Evolutionary conservation across 2,329 filamentous ascomycete species (phyloP).

Genomic region (Sporothrix humicola): DNA sequence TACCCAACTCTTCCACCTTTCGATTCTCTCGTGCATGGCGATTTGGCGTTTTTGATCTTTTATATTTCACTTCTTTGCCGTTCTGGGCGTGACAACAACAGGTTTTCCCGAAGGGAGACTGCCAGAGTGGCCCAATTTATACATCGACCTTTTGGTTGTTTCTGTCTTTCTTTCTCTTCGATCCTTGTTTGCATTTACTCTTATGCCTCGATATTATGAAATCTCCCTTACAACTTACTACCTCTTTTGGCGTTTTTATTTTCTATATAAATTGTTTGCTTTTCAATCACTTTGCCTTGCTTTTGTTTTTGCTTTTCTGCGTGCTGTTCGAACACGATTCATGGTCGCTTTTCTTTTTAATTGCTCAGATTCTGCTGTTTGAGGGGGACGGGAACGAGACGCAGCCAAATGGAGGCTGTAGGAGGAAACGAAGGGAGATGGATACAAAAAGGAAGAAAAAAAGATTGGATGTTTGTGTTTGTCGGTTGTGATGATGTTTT

Average conservation of each 20-base stretch:
- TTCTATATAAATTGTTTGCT: conserved; percentile 1
- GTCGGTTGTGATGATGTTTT: background rate
- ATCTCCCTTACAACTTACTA: background rate
- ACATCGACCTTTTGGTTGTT: conserved; percentile 16
- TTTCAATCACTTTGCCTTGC: background rate
- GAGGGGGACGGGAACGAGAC: background rate
- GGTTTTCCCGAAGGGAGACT: background rate
- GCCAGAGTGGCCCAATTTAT: background rate
- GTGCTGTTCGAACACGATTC: background rate
- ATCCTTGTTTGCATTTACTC: background rate
- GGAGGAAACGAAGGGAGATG: background rate
- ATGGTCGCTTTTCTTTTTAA: background rate
- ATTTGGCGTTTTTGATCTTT: conserved; percentile 45
- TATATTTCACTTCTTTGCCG: conserved; percentile 31
- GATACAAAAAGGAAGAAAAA: background rate
- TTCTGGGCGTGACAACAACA: background rate
- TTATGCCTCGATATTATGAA: background rate
- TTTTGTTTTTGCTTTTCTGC: background rate
- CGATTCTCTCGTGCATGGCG: conserved; percentile 43
- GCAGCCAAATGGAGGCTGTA: conserved; percentile 2
- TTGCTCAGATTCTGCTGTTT: background rate
- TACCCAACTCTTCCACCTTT: conserved; percentile 25
- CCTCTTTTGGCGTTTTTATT: background rate
- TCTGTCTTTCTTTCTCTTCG: conserved; percentile 22
- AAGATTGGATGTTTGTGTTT: background rate